A percentile compares a stretch with the other conserved stretches of the same genome.
Conservation (phyloP, 148 eudicot genomes). For the Rhododendron kiyosumense region DNA sequence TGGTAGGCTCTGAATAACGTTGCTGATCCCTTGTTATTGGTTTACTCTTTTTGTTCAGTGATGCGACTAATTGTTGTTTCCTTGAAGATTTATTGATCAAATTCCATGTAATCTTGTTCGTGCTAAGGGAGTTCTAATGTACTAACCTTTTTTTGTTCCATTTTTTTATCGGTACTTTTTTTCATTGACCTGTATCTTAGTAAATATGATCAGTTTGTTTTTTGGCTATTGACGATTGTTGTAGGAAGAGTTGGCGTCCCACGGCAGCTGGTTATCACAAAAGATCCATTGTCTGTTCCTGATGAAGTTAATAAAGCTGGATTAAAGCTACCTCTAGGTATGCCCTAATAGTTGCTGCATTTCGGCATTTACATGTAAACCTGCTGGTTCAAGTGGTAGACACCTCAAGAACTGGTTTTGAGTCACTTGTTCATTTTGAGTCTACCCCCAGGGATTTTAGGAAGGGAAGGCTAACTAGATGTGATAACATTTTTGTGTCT, state of each 20-base stretch:
- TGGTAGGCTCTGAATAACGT: conserved; percentile 31
- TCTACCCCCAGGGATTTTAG: background rate
- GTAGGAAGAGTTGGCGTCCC: conserved; percentile 67
- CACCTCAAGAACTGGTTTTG: background rate
- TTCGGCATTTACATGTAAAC: background rate
- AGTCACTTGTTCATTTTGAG: background rate
- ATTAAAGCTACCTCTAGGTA: conserved; percentile 63
- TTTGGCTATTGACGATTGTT: background rate
- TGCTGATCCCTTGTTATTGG: background rate
- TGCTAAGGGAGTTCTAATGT: background rate
- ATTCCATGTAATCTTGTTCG: background rate
- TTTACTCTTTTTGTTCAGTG: background rate
- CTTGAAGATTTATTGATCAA: conserved; percentile 1
- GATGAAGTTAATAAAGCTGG: conserved; percentile 60
- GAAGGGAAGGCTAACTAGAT: background rate
- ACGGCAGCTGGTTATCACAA: conserved; percentile 54
- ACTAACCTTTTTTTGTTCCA: background rate
- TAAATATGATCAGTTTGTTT: conserved; percentile 1
- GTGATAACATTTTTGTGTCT: background rate
- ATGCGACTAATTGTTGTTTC: conserved; percentile 3
- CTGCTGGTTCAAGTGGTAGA: background rate
- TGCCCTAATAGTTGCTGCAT: background rate
- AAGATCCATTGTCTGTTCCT: conserved; percentile 51
- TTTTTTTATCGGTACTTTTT: background rate
- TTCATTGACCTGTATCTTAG: background rate